These are phyloP conservation scores for Warburgia ugandensis DNA, from an alignment of 164 flowering plant species.

Conservation along the genomic window DNA sequence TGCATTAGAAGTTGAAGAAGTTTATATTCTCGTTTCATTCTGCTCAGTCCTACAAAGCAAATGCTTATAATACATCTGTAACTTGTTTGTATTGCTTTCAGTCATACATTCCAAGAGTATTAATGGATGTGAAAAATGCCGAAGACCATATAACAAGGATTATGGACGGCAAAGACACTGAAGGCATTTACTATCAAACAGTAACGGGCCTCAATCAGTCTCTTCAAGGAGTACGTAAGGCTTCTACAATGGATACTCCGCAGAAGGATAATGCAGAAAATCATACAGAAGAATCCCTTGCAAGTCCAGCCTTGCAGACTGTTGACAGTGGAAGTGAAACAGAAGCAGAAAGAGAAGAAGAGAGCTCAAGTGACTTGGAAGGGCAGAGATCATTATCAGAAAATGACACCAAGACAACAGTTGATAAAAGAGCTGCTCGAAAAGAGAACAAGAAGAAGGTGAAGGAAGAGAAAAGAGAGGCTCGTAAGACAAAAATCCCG, in stretches of 20 bases:
- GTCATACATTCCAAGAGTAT: slow-evolving; percentile 82
- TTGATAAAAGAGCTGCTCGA: slow-evolving; percentile 70
- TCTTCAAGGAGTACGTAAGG: slow-evolving; percentile 28
- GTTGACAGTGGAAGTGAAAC: slow-evolving; percentile 20
- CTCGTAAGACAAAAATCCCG: slow-evolving; percentile 76
- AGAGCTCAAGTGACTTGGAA: slow-evolving; percentile 29
- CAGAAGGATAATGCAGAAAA: slow-evolving; percentile 11
- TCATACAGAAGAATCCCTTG: slow-evolving; percentile 8
- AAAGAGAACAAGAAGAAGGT: slow-evolving; percentile 96
- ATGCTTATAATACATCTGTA: too few species aligned
- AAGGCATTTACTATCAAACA: slow-evolving; percentile 69
- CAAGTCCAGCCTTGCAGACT: slow-evolving; percentile 4
- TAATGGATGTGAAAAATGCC: slow-evolving; percentile 62
- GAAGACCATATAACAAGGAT: slow-evolving; percentile 71
- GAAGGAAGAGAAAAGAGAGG: slow-evolving; percentile 94
- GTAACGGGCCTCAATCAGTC: slow-evolving; percentile 75
- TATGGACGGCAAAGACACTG: slow-evolving; percentile 68
- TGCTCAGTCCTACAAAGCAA: too few species aligned
- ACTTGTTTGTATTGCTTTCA: slow-evolving; percentile 21
- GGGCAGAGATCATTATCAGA: slow-evolving; percentile 23
- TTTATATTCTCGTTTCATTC: too few species aligned
- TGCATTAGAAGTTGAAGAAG: too few species aligned
- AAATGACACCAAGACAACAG: slow-evolving; percentile 20
- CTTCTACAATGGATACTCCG: slow-evolving; percentile 12
- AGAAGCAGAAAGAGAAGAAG: slow-evolving; percentile 42